Evolutionary conservation across 257 asterid species (phyloP).

Genomic region (Misopates orontium): DNA sequence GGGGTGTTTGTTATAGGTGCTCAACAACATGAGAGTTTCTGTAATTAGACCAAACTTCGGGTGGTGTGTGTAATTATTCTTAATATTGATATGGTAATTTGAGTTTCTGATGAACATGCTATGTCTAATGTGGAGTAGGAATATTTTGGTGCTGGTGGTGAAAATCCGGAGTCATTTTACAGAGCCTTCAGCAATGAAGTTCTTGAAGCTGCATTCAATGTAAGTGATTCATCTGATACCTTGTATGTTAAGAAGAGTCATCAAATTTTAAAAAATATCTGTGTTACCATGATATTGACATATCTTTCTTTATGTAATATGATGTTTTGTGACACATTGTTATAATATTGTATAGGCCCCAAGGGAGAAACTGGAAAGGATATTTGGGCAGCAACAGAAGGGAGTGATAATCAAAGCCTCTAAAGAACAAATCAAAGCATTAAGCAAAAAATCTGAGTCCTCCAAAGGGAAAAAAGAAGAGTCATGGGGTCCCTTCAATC

Average conservation of each 20-base stretch:
- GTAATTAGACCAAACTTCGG: too few relatives aligned
- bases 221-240: conserved; percentile 7
- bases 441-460: conserved; percentile 67
- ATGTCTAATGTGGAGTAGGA: conserved; percentile 30
- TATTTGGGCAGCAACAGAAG: conserved; percentile 48
- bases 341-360: conserved; percentile 27
- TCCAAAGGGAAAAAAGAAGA: conserved; percentile 44
- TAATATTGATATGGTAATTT: neutral
- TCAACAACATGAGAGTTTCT: too few relatives aligned
- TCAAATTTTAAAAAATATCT: too few relatives aligned
- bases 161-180: conserved; percentile 48
- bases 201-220: conserved; percentile 69
- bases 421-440: conserved; percentile 49
- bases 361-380: conserved; percentile 36
- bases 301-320: too few relatives aligned
- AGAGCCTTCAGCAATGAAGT: conserved; percentile 57
- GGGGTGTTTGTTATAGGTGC: too few relatives aligned
- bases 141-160: conserved; percentile 61
- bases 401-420: conserved; percentile 58
- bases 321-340: too few relatives aligned
- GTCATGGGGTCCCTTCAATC: conserved; percentile 33
- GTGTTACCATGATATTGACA: neutral
- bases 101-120: too few relatives aligned
- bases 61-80: neutral
- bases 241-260: too few relatives aligned